A percentile compares a stretch with the other conserved stretches of the same genome.
Evolutionary conservation across 164 flowering plant species (phyloP).

Genomic region (Magnolia kwangsiensis): DNA sequence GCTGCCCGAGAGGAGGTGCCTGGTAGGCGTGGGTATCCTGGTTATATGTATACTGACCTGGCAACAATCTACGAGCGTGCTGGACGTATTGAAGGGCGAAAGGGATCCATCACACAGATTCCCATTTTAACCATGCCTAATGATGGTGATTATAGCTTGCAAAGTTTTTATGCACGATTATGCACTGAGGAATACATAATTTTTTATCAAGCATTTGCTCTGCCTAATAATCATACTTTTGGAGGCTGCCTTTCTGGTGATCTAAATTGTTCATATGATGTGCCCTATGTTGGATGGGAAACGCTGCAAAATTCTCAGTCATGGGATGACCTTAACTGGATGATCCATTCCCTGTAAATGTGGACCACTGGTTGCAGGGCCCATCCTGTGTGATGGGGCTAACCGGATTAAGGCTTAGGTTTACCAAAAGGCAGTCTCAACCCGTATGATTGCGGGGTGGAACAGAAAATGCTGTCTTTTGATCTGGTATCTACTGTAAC

Average conservation of each 20-base stretch:
- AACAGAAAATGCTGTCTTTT: background rate
- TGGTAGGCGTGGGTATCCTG: constrained; percentile 99
- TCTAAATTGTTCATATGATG: background rate
- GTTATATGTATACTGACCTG: constrained; percentile 97
- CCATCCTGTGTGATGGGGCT: too few relatives aligned
- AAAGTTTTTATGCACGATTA: background rate
- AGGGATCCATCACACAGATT: constrained; percentile 95
- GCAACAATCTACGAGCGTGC: constrained; percentile 98
- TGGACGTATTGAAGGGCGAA: constrained; percentile 95
- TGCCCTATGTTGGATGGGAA: too few relatives aligned
- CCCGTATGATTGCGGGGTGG: too few relatives aligned
- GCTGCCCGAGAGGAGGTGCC: constrained; percentile 99
- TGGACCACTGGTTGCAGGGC: too few relatives aligned
- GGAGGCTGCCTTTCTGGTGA: background rate
- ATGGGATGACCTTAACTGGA: too few relatives aligned
- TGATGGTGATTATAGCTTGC: constrained; percentile 53
- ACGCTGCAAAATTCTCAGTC: too few relatives aligned
- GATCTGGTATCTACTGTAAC: too few relatives aligned
- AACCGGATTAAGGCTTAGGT: too few relatives aligned
- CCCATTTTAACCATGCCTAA: constrained; percentile 98
- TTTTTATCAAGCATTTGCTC: background rate
- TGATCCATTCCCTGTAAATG: background rate
- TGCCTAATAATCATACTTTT: background rate
- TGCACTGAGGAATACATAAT: background rate
- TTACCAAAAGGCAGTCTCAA: too few relatives aligned